Base-by-base conservation (phyloP, 2,329 filamentous ascomycete species). In the Penicillium sp. region DNA sequence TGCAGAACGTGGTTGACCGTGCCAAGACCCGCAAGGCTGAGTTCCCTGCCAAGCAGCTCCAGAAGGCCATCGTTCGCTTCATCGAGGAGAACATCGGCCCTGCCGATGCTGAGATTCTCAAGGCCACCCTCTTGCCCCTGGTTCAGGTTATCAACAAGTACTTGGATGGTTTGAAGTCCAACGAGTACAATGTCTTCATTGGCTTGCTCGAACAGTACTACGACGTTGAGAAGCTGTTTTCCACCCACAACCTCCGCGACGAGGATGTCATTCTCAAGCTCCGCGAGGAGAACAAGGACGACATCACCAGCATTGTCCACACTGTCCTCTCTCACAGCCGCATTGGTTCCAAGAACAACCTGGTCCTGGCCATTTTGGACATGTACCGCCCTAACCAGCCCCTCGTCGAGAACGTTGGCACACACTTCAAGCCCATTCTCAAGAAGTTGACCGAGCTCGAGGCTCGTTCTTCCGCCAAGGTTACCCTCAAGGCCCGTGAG, bases 341-440 rank as follows among this genome's bases (percentile, higher is more conserved):
- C 61, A 90, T 97, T 56, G 89, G 87, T 65, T 86, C 92, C 61
- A 99, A 99, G 88, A 97, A 94, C 79, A 93, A 94, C 68, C 84
- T 99, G 50, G 81, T 97, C 51, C 81, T 97, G 49, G 93, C 93
- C 45, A 92, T 99, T 57, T 83, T 99, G 35, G 92, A 97, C 38
- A 89, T 93, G 74, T 99, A 97, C 81, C 88, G 90, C 58, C 94
- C 94, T 57, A 97, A 97, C 81, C 94, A 90, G 80, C 93, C 94
- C 45, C 88, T 90, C 62, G 88, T 89, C 59, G 91, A 91, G 69
- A 96, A 94, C 70, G 87, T 97, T 55, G 88, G 85, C 74, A 96
- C 96, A 76, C 86, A 93, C 77, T 88, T 99, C 76, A 89, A 92
- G 67, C 85, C 88, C 4, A 84, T 89, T 19, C 84, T 99, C 27